These are phyloP conservation scores for Phytophthora rubi DNA, from an alignment of 352 stramenopile genomes.

Conservation along the genomic window DNA sequence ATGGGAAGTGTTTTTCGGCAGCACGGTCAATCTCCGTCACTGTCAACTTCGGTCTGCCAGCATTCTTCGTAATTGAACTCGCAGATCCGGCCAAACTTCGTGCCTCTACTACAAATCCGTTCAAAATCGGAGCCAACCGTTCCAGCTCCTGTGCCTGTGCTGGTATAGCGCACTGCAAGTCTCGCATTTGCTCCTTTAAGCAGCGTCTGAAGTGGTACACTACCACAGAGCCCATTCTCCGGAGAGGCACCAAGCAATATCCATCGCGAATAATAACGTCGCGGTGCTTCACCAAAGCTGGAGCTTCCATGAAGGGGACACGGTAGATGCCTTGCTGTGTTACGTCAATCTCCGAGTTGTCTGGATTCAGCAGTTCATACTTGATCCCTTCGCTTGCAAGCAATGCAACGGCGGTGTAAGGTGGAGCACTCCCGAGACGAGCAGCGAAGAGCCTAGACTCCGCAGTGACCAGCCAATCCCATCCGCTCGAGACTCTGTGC, in stretches of 20 bases:
- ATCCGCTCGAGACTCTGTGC: slow-evolving; percentile 43
- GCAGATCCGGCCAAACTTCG: slow-evolving; percentile 27
- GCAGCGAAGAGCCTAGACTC: slow-evolving; percentile 55
- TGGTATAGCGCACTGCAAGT: slow-evolving; percentile 54
- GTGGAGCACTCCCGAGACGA: slow-evolving; percentile 33
- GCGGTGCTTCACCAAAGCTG: slow-evolving; percentile 46
- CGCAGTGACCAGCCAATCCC: slow-evolving; percentile 61
- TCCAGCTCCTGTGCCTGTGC: slow-evolving; percentile 40
- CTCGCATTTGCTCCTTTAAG: slow-evolving; percentile 45
- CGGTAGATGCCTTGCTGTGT: slow-evolving; percentile 38
- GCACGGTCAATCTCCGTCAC: slow-evolving; percentile 73
- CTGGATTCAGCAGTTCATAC: slow-evolving; percentile 36
- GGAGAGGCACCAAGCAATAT: slow-evolving; percentile 49
- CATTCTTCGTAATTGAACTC: slow-evolving; percentile 9
- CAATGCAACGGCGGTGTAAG: slow-evolving; percentile 32
- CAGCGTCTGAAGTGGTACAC: slow-evolving; percentile 47
- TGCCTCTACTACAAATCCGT: slow-evolving; percentile 43
- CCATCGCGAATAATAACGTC: slow-evolving; percentile 54
- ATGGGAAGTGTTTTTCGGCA: slow-evolving; percentile 66
- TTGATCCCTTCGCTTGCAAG: slow-evolving; percentile 44
- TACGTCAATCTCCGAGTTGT: slow-evolving; percentile 17
- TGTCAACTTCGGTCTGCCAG: slow-evolving; percentile 16
- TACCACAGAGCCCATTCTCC: slow-evolving; percentile 45
- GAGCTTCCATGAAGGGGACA: slow-evolving; percentile 59
- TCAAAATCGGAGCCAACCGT: slow-evolving; percentile 44